Evolutionary conservation across 1,139 yeast species (phyloP).

Genomic region (Pichia terricola): DNA sequence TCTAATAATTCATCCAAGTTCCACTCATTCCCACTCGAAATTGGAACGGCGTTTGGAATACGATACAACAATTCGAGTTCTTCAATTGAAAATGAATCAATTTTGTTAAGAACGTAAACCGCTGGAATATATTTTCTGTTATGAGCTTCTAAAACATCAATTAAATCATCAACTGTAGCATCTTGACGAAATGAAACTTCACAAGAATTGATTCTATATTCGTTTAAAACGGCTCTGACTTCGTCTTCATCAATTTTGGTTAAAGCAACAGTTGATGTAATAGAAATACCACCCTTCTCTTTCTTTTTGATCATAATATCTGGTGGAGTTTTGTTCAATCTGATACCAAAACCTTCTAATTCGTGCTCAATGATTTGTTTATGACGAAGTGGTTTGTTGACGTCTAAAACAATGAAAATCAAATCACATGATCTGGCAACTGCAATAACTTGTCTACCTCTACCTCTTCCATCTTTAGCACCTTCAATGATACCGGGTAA

Average conservation of each 20-base stretch:
- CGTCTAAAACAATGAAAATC: constrained; percentile 87
- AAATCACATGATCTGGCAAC: constrained; percentile 94
- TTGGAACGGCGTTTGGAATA: constrained; percentile 95
- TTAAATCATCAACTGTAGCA: constrained; percentile 92
- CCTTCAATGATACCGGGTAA: constrained; percentile 98
- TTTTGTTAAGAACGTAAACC: constrained; percentile 84
- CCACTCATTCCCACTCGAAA: constrained; percentile 94
- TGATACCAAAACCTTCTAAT: constrained; percentile 93
- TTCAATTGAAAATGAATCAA: constrained; percentile 88
- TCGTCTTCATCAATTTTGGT: constrained; percentile 89
- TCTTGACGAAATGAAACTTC: constrained; percentile 95
- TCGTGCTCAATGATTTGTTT: constrained; percentile 90
- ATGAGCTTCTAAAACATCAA: constrained; percentile 86
- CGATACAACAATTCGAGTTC: constrained; percentile 83
- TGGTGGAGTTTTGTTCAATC: constrained; percentile 87
- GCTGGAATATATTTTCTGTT: constrained; percentile 93
- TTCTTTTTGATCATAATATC: constrained; percentile 84
- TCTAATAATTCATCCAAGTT: constrained; percentile 89
- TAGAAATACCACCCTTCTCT: constrained; percentile 91
- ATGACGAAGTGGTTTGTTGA: constrained; percentile 90
- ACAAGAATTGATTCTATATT: constrained; percentile 92
- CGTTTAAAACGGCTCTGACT: constrained; percentile 91
- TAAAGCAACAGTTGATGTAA: constrained; percentile 86
- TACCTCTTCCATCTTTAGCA: constrained; percentile 97
- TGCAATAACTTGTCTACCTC: constrained; percentile 98